phyloP scores from a whole-genome alignment of 805 yeast species.

The Candida maesae region DNA sequence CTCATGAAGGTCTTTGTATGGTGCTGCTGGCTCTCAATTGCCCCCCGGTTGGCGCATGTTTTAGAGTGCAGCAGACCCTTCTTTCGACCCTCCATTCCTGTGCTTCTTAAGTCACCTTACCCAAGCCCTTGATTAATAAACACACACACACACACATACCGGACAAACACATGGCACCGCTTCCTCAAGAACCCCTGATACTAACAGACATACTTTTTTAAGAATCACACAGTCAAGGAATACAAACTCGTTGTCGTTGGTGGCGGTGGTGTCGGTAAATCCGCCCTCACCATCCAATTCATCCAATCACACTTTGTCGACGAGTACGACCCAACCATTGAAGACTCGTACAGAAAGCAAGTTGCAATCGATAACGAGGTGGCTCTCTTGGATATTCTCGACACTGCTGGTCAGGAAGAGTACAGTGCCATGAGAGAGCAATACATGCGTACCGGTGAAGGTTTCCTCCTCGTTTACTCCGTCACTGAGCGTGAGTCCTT shows the following conservation, averaged over 20 bases:
- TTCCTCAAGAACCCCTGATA: background rate
- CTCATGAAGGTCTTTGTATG: no score
- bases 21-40: no score
- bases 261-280: slow-evolving; percentile 98
- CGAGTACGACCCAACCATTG: slow-evolving; percentile 98
- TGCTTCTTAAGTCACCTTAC: no score
- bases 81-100: no score
- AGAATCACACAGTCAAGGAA: slow-evolving; percentile 51
- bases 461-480: slow-evolving; percentile 83
- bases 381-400: slow-evolving; percentile 80
- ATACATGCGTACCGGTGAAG: slow-evolving; percentile 95
- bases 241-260: slow-evolving; percentile 95
- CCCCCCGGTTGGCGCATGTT: no score
- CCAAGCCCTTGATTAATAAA: no score
- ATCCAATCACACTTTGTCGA: slow-evolving; percentile 94
- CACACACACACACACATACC: no score
- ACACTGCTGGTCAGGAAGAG: slow-evolving; percentile 98
- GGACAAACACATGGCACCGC: no score
- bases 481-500: slow-evolving; percentile 82
- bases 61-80: no score
- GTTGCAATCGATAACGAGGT: slow-evolving; percentile 78
- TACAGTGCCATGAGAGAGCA: slow-evolving; percentile 91
- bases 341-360: slow-evolving; percentile 85
- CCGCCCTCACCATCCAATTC: slow-evolving; percentile 91
- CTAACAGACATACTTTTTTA: slow-evolving; percentile 1